Percentiles rank a stretch among this genome's conserved stretches.
Conservation (phyloP, 176 grass and related monocot genomes). For the Hordeum vulgare region DNA sequence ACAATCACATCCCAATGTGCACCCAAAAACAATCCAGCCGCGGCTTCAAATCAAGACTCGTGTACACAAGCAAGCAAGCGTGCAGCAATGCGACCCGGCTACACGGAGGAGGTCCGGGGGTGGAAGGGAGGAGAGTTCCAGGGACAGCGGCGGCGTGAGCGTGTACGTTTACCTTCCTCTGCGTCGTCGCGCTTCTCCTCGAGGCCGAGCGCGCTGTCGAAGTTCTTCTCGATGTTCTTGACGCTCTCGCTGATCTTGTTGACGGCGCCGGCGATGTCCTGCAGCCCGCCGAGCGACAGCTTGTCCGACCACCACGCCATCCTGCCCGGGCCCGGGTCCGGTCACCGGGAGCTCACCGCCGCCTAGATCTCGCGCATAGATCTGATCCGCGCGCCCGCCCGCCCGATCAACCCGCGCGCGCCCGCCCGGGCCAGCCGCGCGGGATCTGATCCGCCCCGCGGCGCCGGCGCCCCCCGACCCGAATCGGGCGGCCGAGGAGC, state of each 20-base stretch:
- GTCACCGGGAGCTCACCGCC: background rate
- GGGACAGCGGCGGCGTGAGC: background rate
- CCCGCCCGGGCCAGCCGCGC: background rate
- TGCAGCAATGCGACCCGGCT: background rate
- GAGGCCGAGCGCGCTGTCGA: slow-evolving; percentile 86
- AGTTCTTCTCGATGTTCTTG: slow-evolving; percentile 99
- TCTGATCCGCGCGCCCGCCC: slow-evolving; percentile 25
- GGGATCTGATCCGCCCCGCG: slow-evolving; percentile 17
- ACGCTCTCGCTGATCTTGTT: slow-evolving; percentile 98
- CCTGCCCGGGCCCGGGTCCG: background rate
- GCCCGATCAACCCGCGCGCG: background rate
- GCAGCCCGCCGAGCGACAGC: slow-evolving; percentile 75
- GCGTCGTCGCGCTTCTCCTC: slow-evolving; percentile 74
- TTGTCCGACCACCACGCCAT: slow-evolving; percentile 98
- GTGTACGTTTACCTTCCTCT: slow-evolving; percentile 46
- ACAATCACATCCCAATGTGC: background rate
- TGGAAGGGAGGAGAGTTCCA: background rate
- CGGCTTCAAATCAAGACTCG: background rate
- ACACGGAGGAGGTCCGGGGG: background rate
- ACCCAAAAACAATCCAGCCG: background rate
- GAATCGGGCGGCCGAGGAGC: background rate
- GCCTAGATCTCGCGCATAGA: slow-evolving; percentile 53
- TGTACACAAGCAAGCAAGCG: background rate
- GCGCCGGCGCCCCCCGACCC: background rate
- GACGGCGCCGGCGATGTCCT: slow-evolving; percentile 95